Evolutionary conservation across 2,329 filamentous ascomycete species (phyloP).

Genomic region (Fusarium ramigenum): DNA sequence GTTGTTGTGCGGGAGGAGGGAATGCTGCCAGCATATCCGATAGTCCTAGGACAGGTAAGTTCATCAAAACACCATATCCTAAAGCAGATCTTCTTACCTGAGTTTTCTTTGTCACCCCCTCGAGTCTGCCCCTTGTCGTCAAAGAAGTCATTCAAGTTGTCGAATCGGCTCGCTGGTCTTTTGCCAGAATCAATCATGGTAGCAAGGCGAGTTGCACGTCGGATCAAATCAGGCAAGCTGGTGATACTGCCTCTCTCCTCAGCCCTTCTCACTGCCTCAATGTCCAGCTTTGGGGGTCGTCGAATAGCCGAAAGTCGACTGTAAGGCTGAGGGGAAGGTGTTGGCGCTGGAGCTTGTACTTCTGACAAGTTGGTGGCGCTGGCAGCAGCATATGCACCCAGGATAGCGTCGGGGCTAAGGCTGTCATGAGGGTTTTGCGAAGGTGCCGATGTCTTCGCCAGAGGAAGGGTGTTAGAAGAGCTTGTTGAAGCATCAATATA

Average conservation of each 20-base stretch:
- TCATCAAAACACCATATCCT: constrained; percentile 48
- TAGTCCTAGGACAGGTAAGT: constrained; percentile 61
- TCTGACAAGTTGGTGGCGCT: constrained; percentile 55
- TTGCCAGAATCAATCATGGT: constrained; percentile 87
- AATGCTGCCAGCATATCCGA: constrained; percentile 75
- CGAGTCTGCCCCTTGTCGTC: constrained; percentile 53
- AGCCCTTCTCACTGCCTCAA: constrained; percentile 82
- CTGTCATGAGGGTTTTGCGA: constrained; percentile 23
- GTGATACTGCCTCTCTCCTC: constrained; percentile 90
- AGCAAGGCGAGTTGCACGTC: constrained; percentile 85
- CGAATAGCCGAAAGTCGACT: constrained; percentile 65
- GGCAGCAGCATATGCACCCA: constrained; percentile 61
- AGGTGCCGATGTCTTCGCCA: constrained; percentile 28
- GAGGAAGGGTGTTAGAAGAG: constrained; percentile 56
- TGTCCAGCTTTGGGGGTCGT: constrained; percentile 79
- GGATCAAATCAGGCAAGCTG: constrained; percentile 90
- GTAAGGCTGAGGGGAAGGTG: constrained; percentile 43
- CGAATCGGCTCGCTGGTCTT: constrained; percentile 67
- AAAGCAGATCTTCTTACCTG: constrained; percentile 46
- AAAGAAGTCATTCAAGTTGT: constrained; percentile 62
- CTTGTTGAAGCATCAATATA: constrained; percentile 58
- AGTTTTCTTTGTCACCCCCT: constrained; percentile 52
- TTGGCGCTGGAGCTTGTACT: constrained; percentile 34
- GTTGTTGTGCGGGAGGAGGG: constrained; percentile 65
- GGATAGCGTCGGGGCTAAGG: constrained; percentile 57